phyloP scores from a whole-genome alignment of 805 yeast species.

The Yamadazyma phyllophila region DNA sequence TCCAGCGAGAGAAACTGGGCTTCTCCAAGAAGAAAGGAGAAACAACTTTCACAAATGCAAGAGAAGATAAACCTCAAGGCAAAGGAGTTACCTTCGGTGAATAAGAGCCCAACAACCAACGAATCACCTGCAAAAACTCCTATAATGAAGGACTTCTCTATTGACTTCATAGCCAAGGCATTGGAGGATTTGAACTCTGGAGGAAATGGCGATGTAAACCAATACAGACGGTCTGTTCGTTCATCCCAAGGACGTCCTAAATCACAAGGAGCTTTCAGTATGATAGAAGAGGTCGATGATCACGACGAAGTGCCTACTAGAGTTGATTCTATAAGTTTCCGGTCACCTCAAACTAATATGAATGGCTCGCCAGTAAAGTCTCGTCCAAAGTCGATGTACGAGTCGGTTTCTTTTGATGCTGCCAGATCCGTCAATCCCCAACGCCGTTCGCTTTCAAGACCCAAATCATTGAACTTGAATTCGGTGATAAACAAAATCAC shows the following conservation, averaged over 20 bases:
- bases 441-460: constrained; percentile 25
- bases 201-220: constrained; percentile 43
- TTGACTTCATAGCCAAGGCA: constrained; percentile 46
- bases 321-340: constrained; percentile 17
- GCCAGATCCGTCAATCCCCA: constrained; percentile 13
- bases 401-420: constrained; percentile 12
- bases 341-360: constrained; percentile 8
- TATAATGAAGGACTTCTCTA: constrained; percentile 41
- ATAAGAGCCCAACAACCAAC: constrained; percentile 5
- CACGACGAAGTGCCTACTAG: constrained; percentile 36
- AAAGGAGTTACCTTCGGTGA: constrained; percentile 25
- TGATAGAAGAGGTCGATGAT: constrained; percentile 22
- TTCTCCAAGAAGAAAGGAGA: constrained; percentile 37
- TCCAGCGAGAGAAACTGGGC: constrained; percentile 39
- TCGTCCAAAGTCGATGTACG: constrained; percentile 29
- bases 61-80: constrained; percentile 36
- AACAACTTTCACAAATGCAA: constrained; percentile 34
- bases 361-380: constrained; percentile 9
- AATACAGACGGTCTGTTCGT: constrained; percentile 39
- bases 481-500: constrained; percentile 27
- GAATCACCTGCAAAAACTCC: constrained; percentile 24
- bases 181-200: constrained; percentile 44
- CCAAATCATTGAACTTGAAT: constrained; percentile 35
- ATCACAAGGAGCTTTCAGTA: constrained; percentile 7
- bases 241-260: constrained; percentile 8